phyloP scores from a whole-genome alignment of 208 protist species.

The Lotmaria passim region DNA sequence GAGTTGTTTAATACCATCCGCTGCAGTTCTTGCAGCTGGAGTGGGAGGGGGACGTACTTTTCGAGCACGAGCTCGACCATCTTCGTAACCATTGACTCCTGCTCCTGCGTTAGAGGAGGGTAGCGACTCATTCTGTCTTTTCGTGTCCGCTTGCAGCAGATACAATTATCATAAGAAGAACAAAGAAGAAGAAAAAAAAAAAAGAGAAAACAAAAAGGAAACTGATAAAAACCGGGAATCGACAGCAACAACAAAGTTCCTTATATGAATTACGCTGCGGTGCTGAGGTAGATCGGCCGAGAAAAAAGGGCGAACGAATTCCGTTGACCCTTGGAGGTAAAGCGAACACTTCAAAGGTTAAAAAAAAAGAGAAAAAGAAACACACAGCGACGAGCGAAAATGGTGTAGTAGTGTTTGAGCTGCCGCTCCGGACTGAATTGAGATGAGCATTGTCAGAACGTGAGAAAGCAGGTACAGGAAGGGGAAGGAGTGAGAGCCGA shows the following conservation, averaged over 20 bases:
- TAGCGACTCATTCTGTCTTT: conserved; percentile 21
- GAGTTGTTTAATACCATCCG: neutral
- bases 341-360: too few relatives aligned
- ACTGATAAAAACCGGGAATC: neutral
- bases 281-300: too few relatives aligned
- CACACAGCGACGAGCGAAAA: too few relatives aligned
- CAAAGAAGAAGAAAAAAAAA: neutral
- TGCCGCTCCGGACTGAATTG: too few relatives aligned
- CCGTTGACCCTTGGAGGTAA: too few relatives aligned
- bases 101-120: conserved; percentile 36
- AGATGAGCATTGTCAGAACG: too few relatives aligned
- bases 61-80: conserved; percentile 28
- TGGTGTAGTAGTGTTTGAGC: too few relatives aligned
- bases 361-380: too few relatives aligned
- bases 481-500: too few relatives aligned
- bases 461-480: too few relatives aligned
- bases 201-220: conserved; percentile 5
- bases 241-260: neutral
- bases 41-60: conserved; percentile 31
- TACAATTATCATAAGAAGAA: neutral
- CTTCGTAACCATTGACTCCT: conserved; percentile 49
- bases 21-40: neutral
- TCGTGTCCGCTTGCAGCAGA: neutral
- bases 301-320: too few relatives aligned
- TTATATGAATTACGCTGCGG: too few relatives aligned